Conservation (phyloP, 148 eudicot species). For the Drosera capensis region DNA sequence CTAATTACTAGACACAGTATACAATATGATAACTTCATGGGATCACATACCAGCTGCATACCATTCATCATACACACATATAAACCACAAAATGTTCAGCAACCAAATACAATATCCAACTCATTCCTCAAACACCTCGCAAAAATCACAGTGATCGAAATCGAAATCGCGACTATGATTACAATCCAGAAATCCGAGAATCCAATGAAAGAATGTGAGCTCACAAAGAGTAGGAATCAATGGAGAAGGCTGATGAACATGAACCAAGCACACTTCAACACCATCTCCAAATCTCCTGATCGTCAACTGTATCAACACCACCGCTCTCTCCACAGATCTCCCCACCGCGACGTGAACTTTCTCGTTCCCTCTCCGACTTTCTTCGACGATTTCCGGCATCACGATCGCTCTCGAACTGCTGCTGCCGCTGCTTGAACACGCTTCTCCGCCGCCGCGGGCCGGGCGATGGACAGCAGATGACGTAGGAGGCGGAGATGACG, state of each 20-base stretch:
- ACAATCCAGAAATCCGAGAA: background rate
- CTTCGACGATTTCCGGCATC: background rate
- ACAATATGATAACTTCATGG: too few relatives aligned
- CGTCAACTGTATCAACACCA: slow-evolving; percentile 46
- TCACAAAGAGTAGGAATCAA: slow-evolving; percentile 68
- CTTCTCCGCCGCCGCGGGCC: background rate
- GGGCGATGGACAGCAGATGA: too few relatives aligned
- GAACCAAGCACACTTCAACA: slow-evolving; percentile 39
- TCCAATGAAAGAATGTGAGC: slow-evolving; percentile 5
- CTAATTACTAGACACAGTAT: too few relatives aligned
- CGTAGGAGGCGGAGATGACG: too few relatives aligned
- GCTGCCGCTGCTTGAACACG: too few relatives aligned
- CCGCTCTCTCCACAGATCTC: slow-evolving; percentile 29
- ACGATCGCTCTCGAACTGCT: background rate
- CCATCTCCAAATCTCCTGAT: slow-evolving; percentile 16
- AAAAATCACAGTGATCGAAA: background rate
- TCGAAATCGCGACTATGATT: too few relatives aligned
- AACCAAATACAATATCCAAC: too few relatives aligned
- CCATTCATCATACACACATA: too few relatives aligned
- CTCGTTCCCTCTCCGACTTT: slow-evolving; percentile 5
- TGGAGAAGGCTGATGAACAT: slow-evolving; percentile 80
- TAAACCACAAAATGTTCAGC: too few relatives aligned
- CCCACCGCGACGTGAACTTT: slow-evolving; percentile 70
- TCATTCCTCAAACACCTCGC: background rate
- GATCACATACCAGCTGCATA: too few relatives aligned